phyloP scores from a whole-genome alignment of 75 land plant species.

The Cunninghamia lanceolata region DNA sequence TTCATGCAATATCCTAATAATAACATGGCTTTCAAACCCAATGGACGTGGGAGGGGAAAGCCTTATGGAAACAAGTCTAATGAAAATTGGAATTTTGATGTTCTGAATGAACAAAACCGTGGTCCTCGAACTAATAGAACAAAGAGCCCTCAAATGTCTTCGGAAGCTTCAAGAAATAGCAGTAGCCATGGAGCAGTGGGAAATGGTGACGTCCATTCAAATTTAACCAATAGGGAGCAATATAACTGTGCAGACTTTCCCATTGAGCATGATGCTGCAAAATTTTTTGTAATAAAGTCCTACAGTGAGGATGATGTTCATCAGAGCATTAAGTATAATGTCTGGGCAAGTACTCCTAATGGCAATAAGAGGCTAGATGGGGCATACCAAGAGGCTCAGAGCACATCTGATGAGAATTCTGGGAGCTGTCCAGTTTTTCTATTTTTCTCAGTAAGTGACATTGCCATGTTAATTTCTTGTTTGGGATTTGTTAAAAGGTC shows the following conservation, averaged over 20 bases:
- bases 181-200: slow-evolving; percentile 39
- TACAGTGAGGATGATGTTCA: slow-evolving; percentile 42
- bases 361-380: slow-evolving; percentile 33
- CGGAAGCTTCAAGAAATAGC: slow-evolving; percentile 25
- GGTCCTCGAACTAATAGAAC: slow-evolving; percentile 81
- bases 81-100: slow-evolving; percentile 69
- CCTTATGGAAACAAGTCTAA: slow-evolving; percentile 38
- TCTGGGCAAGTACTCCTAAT: slow-evolving; percentile 35
- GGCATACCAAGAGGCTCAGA: slow-evolving; percentile 27
- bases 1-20: slow-evolving; percentile 11
- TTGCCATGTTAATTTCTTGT: neutral
- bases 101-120: slow-evolving; percentile 80
- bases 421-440: slow-evolving; percentile 28
- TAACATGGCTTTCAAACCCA: slow-evolving; percentile 44
- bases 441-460: slow-evolving; percentile 28
- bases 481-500: neutral
- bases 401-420: neutral
- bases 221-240: slow-evolving; percentile 35
- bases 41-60: slow-evolving; percentile 51
- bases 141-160: slow-evolving; percentile 46
- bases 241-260: slow-evolving; percentile 40
- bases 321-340: slow-evolving; percentile 32
- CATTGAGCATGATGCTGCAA: slow-evolving; percentile 18
- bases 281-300: slow-evolving; percentile 31
- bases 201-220: slow-evolving; percentile 22